phyloP scores from a whole-genome alignment of 257 asterid genomes.

The Rhazya stricta region DNA sequence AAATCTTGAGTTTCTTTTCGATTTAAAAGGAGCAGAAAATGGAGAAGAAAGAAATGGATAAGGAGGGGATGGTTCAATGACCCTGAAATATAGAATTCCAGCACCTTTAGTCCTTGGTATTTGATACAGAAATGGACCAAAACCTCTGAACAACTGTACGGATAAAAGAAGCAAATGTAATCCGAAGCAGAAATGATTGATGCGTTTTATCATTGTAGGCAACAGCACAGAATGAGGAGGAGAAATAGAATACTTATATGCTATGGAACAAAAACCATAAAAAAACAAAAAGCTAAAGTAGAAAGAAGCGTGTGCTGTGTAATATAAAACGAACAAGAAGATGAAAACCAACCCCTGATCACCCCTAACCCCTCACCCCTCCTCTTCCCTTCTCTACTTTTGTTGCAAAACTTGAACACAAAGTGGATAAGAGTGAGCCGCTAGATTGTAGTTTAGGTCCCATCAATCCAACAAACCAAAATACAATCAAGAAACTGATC shows the following conservation, averaged over 20 bases:
- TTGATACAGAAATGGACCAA: neutral
- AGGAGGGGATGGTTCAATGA: neutral
- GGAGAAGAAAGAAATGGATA: neutral
- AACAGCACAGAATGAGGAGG: neutral
- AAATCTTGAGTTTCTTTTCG: neutral
- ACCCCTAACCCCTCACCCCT: neutral
- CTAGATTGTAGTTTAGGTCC: slow-evolving; percentile 23
- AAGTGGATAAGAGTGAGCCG: slow-evolving; percentile 34
- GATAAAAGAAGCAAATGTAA: neutral
- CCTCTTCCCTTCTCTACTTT: neutral
- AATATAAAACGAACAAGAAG: neutral
- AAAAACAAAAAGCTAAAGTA: slow-evolving; percentile 7
- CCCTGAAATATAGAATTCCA: neutral
- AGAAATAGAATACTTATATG: slow-evolving; percentile 3
- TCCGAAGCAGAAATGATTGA: slow-evolving; percentile 7
- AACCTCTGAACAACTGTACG: slow-evolving; percentile 8
- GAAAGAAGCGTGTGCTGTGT: neutral
- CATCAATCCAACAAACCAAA: neutral
- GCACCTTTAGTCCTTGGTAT: neutral
- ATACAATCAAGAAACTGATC: neutral
- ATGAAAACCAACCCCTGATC: too few relatives aligned
- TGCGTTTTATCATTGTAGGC: neutral
- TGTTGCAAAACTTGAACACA: slow-evolving; percentile 21
- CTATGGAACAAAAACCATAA: neutral
- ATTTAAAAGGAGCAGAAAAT: neutral